Conservation (phyloP, 768 basidiomycete species). For the Macrolepiota albuminosa region DNA sequence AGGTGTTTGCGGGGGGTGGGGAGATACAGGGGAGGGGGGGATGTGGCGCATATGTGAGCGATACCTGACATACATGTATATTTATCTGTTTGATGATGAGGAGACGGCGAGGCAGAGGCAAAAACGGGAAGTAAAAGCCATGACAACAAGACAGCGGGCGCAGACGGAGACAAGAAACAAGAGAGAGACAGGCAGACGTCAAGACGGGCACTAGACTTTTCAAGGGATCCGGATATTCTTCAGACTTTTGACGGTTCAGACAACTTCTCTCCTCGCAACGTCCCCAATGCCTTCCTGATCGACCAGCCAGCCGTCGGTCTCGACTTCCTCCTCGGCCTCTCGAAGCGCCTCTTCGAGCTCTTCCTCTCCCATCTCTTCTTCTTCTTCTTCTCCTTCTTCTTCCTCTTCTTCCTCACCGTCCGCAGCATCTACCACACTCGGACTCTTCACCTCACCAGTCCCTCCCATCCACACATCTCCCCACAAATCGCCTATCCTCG, state of each 20-base stretch:
- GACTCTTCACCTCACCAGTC: constrained; percentile 15
- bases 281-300: constrained; percentile 25
- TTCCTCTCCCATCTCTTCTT: constrained; percentile 12
- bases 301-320: constrained; percentile 20
- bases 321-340: constrained; percentile 17
- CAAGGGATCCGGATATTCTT: no score
- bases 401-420: neutral
- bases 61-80: no score
- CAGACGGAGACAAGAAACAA: no score
- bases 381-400: neutral
- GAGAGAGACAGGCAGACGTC: neutral
- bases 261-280: constrained; percentile 25
- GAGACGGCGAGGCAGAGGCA: no score
- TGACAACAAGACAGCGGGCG: no score
- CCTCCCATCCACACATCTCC: constrained; percentile 46
- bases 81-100: no score
- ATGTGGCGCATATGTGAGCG: no score
- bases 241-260: constrained; percentile 7
- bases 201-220: no score
- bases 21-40: no score
- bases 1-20: no score
- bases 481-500: constrained; percentile 61
- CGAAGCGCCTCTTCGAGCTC: constrained; percentile 9
- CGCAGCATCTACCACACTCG: neutral
- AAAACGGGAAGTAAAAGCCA: no score